Base-by-base conservation (phyloP, 257 asterid genomes). In the Primulina huaijiensis region DNA sequence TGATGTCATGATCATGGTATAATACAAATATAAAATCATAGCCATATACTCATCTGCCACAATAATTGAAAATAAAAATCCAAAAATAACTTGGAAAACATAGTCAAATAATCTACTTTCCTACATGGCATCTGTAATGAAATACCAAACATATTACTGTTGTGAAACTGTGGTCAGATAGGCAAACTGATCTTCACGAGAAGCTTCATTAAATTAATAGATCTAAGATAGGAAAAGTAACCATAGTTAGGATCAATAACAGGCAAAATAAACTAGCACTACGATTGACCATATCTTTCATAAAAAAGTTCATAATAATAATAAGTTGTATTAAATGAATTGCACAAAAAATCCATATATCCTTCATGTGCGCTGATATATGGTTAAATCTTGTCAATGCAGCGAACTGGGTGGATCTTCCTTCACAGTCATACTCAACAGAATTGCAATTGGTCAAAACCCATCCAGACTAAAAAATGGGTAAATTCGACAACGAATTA, bases 161-260 rank as follows among this genome's bases (percentile, higher is more conserved):
- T 8, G 67, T 9, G 35, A 59, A 31, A 31, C 34, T 31, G 34
- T 7, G 0, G 34, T 35, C 40, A 35, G 40, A 35, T 35, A 38
- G 50, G 40, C 6, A 6, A 37, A 57, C 27, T 61, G 67, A 60
- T 53, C 37, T 55, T 46, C 31, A 46, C 52, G 40, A 5, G 30
- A 9, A 69, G 60, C 16, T 63, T 61, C 58, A 64, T 64, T 55
- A 65, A 67, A 65, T 58, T 8, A 53, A 64, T 55, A 40, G 52
- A 40, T 2, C 16, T 11, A 16, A 10, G 52, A 40, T 11, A 40
- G 50, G 50, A 38, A 0, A 10, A 38, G 14, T 38, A 1, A 8
- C 6, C 50, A 38, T 8, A 38, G 14, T 3, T 38, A 8, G 14
- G 50, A 38, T 10, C 50, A 38, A 10, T 38, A 38, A 38, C 14